Conservation (phyloP, 2,329 filamentous ascomycete genomes). For the Aspergillus pseudonomiae region DNA sequence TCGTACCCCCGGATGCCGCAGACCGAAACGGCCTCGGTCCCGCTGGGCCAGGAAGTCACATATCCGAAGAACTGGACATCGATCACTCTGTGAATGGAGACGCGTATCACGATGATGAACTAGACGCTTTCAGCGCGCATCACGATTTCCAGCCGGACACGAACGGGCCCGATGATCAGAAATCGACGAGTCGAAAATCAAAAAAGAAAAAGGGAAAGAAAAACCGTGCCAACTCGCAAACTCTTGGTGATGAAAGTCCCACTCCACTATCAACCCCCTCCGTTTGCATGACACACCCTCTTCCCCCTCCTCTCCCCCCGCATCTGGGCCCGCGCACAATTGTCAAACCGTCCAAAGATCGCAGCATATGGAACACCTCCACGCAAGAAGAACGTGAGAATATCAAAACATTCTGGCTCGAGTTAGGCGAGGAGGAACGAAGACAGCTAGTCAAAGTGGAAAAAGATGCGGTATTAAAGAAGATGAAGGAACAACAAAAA, state of each 20-base stretch:
- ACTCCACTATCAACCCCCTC: slow-evolving; percentile 49
- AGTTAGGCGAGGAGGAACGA: slow-evolving; percentile 88
- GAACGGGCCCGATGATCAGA: slow-evolving; percentile 25
- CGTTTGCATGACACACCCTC: slow-evolving; percentile 43
- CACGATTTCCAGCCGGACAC: slow-evolving; percentile 19
- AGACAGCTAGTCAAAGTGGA: slow-evolving; percentile 96
- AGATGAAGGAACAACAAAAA: slow-evolving; percentile 99
- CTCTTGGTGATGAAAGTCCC: slow-evolving; percentile 40
- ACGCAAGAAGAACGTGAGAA: slow-evolving; percentile 92
- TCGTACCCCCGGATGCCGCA: slow-evolving; percentile 25
- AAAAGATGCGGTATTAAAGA: slow-evolving; percentile 94
- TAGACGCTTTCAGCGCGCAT: slow-evolving; percentile 44
- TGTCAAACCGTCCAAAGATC: slow-evolving; percentile 66
- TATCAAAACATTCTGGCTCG: slow-evolving; percentile 98
- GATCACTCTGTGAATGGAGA: slow-evolving; percentile 52
- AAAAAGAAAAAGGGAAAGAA: slow-evolving; percentile 49
- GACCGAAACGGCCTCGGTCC: slow-evolving; percentile 42
- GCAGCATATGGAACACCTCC: slow-evolving; percentile 92
- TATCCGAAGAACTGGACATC: slow-evolving; percentile 34
- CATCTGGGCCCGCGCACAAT: slow-evolving; percentile 46
- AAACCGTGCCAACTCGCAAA: slow-evolving; percentile 37
- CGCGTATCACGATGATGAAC: slow-evolving; percentile 60
- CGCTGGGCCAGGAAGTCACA: slow-evolving; percentile 30
- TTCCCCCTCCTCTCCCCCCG: slow-evolving; percentile 49
- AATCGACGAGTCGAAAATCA: slow-evolving; percentile 34